Percentiles rank a stretch among this genome's conserved stretches.
phyloP scores from a whole-genome alignment of 2,329 filamentous ascomycete genomes.

The Fusarium guadeloupense region DNA sequence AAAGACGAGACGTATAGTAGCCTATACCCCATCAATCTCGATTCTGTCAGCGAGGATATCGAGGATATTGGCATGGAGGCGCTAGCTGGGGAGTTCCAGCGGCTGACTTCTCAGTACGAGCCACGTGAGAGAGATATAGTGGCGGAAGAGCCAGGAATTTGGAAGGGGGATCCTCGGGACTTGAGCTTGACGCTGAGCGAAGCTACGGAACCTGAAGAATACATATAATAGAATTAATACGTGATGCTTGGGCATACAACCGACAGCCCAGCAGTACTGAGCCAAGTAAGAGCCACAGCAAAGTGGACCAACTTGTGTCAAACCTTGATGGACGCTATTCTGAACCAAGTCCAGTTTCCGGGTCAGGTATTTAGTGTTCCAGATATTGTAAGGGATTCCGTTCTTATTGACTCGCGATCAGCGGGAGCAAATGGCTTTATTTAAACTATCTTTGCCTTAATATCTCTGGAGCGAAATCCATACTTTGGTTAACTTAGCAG shows the following conservation, averaged over 20 bases:
- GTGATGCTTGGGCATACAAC: background rate
- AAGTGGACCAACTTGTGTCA: no score
- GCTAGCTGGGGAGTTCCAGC: background rate
- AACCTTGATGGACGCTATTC: no score
- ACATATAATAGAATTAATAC: background rate
- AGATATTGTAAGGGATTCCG: no score
- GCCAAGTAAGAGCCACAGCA: no score
- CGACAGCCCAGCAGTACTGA: background rate
- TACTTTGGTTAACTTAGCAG: no score
- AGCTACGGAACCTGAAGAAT: slow-evolving; percentile 13
- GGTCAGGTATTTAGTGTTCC: no score
- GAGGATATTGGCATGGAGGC: slow-evolving; percentile 14
- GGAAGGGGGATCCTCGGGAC: slow-evolving; percentile 18
- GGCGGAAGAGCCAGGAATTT: background rate
- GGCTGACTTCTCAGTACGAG: background rate
- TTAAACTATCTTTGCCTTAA: no score
- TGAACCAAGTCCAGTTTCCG: no score
- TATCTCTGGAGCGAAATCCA: no score
- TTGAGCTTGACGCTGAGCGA: slow-evolving; percentile 16
- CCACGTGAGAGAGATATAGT: background rate
- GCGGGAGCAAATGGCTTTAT: no score
- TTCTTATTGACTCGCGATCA: no score
- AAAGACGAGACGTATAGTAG: slow-evolving; percentile 6
- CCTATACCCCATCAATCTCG: slow-evolving; percentile 10
- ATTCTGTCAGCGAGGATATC: slow-evolving; percentile 8